Base-by-base conservation (phyloP, 2,329 filamentous ascomycete genomes). In the Claviceps pazoutovae region DNA sequence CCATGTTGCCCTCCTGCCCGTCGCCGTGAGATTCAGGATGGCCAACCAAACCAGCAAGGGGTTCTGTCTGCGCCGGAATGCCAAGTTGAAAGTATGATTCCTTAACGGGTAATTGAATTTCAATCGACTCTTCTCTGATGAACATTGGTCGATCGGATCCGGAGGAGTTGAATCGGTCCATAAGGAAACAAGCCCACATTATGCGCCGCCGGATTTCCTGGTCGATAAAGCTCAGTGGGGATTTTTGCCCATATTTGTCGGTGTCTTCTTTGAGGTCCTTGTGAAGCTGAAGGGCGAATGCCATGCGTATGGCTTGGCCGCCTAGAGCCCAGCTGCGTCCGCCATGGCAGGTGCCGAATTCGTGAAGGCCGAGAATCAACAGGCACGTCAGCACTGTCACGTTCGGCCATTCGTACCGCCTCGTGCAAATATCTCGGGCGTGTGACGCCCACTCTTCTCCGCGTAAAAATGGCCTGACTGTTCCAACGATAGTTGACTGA, bases 111-210 rank as follows among this genome's bases (percentile, higher is more conserved):
- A 98, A 71, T 56, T 93, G 91, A 16, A 96, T 88, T 58, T 88
- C 84, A 55, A 97, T 78, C 51, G 87, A 88, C 57, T 93, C 87
- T 65, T 96, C 89, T 57, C 87, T 84, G 51, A 95, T 84, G 59
- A 96, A 95, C 50, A 88, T 87, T 19, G 93, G 93, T 39, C 91
- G 79, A 61, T 96, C 90, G 2, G 88, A 94, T 2, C 93, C 91
- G 1, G 90, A 96, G 0, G 91, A 96, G 67, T 94, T 96, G 72
- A 96, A 96, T 0, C 91, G 82, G 64, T 98, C 93, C 90, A 97
- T 96, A 52, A 96, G 68, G 62, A 95, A 95, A 64, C 91, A 97
- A 13, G 90, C 87, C 93, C 93, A 98, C 91, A 98, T 97, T 2
- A 89, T 93, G 52, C 93, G 80, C 58, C 93, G 75, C 54, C 93